Conservation (phyloP, 2,329 filamentous ascomycete genomes). For the Ilyonectria mors-panacis region DNA sequence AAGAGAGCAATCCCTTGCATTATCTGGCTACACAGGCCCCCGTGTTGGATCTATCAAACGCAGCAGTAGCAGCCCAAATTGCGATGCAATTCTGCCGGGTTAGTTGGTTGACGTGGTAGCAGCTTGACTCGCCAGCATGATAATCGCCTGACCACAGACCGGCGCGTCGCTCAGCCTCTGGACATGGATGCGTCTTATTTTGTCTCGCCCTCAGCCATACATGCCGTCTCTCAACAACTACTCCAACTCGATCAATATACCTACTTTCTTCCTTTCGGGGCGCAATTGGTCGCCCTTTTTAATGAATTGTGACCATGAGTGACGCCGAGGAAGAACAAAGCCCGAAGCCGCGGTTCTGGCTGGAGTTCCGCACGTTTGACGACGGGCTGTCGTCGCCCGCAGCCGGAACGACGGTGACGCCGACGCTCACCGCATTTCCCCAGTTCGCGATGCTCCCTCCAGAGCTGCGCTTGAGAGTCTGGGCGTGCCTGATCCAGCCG, state of each 20-base stretch:
- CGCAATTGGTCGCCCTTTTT: constrained; percentile 24
- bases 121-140: constrained; percentile 26
- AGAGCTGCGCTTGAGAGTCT: constrained; percentile 65
- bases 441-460: constrained; percentile 59
- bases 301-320: constrained; percentile 37
- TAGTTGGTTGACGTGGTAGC: constrained; percentile 7
- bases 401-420: constrained; percentile 1
- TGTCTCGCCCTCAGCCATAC: constrained; percentile 27
- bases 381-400: constrained; percentile 53
- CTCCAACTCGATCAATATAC: constrained; percentile 3
- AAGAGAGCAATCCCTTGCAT: constrained; percentile 1
- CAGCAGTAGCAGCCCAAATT: background rate
- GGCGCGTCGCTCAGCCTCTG: constrained; percentile 10
- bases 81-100: background rate
- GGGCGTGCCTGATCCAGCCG: constrained; percentile 61
- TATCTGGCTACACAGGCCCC: background rate
- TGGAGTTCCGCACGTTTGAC: constrained; percentile 62
- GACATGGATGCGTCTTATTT: constrained; percentile 36
- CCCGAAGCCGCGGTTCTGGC: constrained; percentile 56
- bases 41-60: background rate
- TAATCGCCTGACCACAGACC: constrained; percentile 41
- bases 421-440: constrained; percentile 48
- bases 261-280: constrained; percentile 2
- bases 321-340: constrained; percentile 45
- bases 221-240: constrained; percentile 3